A percentile compares a stretch with the other conserved stretches of the same genome.
Evolutionary conservation across 73 alveolate species (phyloP).

Genomic region (Tetrahymena borealis): DNA sequence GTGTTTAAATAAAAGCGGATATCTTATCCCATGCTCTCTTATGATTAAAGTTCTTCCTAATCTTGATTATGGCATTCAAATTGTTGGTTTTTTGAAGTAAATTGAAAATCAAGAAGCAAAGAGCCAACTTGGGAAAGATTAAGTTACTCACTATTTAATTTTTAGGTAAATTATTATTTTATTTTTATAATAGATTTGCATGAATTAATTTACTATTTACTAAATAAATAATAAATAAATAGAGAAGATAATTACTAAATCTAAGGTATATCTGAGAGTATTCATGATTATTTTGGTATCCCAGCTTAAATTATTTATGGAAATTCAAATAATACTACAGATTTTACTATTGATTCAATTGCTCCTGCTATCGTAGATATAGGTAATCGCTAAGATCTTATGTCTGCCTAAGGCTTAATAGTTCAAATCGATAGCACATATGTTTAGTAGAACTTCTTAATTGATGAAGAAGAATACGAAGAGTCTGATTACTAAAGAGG

Average conservation of each 20-base stretch:
- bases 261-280: slow-evolving; percentile 18
- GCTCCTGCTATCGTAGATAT: slow-evolving; percentile 33
- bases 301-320: slow-evolving; percentile 39
- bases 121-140: background rate
- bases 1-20: slow-evolving; percentile 29
- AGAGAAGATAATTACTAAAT: background rate
- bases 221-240: too few species aligned
- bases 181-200: background rate
- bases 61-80: slow-evolving; percentile 36
- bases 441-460: slow-evolving; percentile 10
- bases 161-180: background rate
- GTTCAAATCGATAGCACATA: slow-evolving; percentile 21
- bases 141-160: background rate
- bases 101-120: slow-evolving; percentile 7
- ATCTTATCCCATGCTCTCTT: slow-evolving; percentile 23
- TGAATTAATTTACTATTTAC: background rate
- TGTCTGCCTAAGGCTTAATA: slow-evolving; percentile 7
- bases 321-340: slow-evolving; percentile 24
- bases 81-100: slow-evolving; percentile 40
- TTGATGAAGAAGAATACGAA: slow-evolving; percentile 29
- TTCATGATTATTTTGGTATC: slow-evolving; percentile 31
- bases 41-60: slow-evolving; percentile 45
- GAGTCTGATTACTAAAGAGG: slow-evolving; percentile 12
- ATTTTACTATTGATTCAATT: slow-evolving; percentile 36
- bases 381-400: slow-evolving; percentile 14